These are phyloP conservation scores for Paxillus rubicundulus DNA, from an alignment of 768 basidiomycete species.

Conservation along the genomic window DNA sequence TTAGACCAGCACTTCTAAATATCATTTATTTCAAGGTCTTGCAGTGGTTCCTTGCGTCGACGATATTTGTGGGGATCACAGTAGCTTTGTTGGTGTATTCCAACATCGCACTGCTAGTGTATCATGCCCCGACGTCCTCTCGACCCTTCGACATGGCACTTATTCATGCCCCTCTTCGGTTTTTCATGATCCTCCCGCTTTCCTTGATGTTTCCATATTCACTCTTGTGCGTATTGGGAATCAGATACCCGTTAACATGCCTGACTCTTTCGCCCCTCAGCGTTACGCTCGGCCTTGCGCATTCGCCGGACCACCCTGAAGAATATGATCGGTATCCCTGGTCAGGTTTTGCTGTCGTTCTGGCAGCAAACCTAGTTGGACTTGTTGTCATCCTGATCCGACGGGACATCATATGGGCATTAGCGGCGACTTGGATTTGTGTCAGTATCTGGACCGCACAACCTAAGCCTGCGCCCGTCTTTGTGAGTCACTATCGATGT, in stretches of 20 bases:
- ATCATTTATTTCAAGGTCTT: conserved; percentile 47
- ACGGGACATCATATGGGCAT: conserved; percentile 71
- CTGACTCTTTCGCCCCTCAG: conserved; percentile 32
- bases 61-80: conserved; percentile 69
- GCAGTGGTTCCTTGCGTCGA: conserved; percentile 72
- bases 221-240: conserved; percentile 42
- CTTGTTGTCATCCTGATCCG: conserved; percentile 54
- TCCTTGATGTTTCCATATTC: conserved; percentile 49
- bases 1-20: not conserved
- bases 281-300: conserved; percentile 66
- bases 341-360: conserved; percentile 69
- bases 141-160: conserved; percentile 77
- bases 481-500: conserved; percentile 41
- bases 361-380: conserved; percentile 59
- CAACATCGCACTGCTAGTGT: conserved; percentile 72
- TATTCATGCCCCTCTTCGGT: conserved; percentile 84
- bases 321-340: conserved; percentile 63
- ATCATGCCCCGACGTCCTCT: conserved; percentile 56
- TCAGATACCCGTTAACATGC: not conserved
- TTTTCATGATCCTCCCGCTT: conserved; percentile 56
- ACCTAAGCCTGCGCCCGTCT: conserved; percentile 65
- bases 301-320: conserved; percentile 45
- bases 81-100: conserved; percentile 73
- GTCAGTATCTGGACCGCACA: conserved; percentile 57
- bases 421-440: conserved; percentile 73